Evolutionary conservation across 2,329 filamentous ascomycete genomes (phyloP), one percentile per base, ranked within the genome.

Genomic region (Nannizzia gypsea): DNA sequence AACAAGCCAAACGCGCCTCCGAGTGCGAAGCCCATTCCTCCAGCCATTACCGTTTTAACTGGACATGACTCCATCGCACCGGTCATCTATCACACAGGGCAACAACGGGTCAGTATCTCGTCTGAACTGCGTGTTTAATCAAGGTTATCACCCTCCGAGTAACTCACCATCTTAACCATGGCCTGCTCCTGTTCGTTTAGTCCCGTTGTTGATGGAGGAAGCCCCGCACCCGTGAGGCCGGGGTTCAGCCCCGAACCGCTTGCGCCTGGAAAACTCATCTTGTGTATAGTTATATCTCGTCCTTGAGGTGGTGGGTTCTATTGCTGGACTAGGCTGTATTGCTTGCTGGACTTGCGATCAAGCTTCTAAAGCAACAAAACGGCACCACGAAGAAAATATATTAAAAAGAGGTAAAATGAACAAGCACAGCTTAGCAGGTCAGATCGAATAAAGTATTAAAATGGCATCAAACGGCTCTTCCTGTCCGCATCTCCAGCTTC

Each of bases 1-100:
- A 99, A 99, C 68, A 97, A 82, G 66, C 93, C 93, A 67, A 99
- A 99, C 48, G 95, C 79, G 68, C 90, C 93, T 64, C 93, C 93
- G 65, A 99, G 86, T 40, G 86, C 93, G 69, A 96, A 96, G 15
- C 93, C 93, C 83, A 95, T 95, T 24, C 87, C 89, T 60, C 92
- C 93, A 0, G 91, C 88, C 76, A 99, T 87, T 66, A 84, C 86
- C 17, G 90, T 88, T 75, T 99, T 99, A 61, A 86, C 86, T 24
- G 87, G 84, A 72, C 93, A 99, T 36, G 89, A 95, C 74, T 97
- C 91, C 89, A 96, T 96, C 48, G 84, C 83, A 24, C 79, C 75
- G 80, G 90, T 84, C 78, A 96, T 87, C 88, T 93, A 2, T n/a
- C 8, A 3, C 31, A 8, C 31, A 13, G 26, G 6, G 11, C 9